Conservation (phyloP, 1,139 yeast genomes). For the Geotrichum fermentans region DNA sequence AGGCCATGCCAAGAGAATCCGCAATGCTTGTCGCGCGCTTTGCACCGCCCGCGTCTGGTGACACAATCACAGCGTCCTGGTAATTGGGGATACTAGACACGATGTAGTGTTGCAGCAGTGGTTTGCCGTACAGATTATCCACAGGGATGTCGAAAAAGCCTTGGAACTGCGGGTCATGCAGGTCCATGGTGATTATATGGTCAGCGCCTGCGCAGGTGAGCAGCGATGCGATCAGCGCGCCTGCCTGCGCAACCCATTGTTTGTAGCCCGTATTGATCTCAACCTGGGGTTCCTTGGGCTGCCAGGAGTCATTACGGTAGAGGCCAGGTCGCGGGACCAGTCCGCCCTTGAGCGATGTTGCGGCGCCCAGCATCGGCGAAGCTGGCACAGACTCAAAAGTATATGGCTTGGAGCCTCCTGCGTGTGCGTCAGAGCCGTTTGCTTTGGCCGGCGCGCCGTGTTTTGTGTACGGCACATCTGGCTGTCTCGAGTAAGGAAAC, state of each 20-base stretch:
- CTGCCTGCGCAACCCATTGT: constrained; percentile 95
- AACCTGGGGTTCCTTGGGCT: constrained; percentile 21
- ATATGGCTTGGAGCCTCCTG: constrained; percentile 29
- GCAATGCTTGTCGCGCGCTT: constrained; percentile 93
- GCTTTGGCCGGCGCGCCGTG: constrained; percentile 53
- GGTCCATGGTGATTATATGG: constrained; percentile 93
- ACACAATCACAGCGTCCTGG: constrained; percentile 76
- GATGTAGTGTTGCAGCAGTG: constrained; percentile 76
- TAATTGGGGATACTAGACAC: constrained; percentile 66
- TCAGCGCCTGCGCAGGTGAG: constrained; percentile 94
- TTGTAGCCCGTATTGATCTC: constrained; percentile 62
- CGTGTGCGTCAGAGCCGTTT: constrained; percentile 7
- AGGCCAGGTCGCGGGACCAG: constrained; percentile 10
- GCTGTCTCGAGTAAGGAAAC: constrained; percentile 94
- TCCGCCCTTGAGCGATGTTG: constrained; percentile 7
- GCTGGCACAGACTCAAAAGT: constrained; percentile 63
- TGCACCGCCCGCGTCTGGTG: constrained; percentile 98
- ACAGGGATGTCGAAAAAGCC: constrained; percentile 92
- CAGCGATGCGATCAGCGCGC: constrained; percentile 84
- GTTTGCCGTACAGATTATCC: constrained; percentile 83
- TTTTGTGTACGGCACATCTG: constrained; percentile 83
- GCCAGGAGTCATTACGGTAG: constrained; percentile 21
- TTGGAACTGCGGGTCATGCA: constrained; percentile 90
- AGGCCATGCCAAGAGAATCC: constrained; percentile 79
- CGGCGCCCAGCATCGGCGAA: constrained; percentile 41